A percentile compares a stretch with the other conserved stretches of the same genome.
Evolutionary conservation across 2,329 filamentous ascomycete species (phyloP).

Genomic region (Arachnomyces sp.): DNA sequence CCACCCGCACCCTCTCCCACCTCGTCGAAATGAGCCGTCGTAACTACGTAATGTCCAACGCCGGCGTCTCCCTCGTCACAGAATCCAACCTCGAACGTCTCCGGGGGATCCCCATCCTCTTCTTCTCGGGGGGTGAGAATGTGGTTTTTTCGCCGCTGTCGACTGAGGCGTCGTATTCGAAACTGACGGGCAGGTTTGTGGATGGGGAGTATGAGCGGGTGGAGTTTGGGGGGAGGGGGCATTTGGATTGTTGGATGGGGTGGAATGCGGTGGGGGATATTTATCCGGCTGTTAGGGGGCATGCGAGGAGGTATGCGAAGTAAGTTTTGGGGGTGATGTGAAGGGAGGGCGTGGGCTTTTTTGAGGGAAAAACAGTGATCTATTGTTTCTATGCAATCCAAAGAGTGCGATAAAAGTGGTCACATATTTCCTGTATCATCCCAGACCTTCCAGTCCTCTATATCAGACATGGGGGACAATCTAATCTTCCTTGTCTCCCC

Average conservation of each 20-base stretch:
- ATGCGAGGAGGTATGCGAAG: too few species aligned
- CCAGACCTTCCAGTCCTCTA: too few species aligned
- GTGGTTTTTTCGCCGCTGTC: slow-evolving; percentile 13
- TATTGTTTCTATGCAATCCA: too few species aligned
- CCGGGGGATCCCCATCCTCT: slow-evolving; percentile 10
- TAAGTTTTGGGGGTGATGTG: too few species aligned
- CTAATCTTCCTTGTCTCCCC: too few species aligned
- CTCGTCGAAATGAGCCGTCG: slow-evolving; percentile 14
- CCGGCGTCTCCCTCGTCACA: neutral
- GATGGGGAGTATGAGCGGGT: slow-evolving; percentile 7
- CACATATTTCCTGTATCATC: too few species aligned
- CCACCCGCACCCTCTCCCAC: slow-evolving; percentile 18
- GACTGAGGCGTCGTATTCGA: slow-evolving; percentile 11
- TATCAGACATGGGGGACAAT: too few species aligned
- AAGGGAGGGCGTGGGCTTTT: slow-evolving; percentile 45
- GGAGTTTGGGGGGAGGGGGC: slow-evolving; percentile 12
- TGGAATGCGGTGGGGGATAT: slow-evolving; percentile 3
- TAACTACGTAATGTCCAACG: too few species aligned
- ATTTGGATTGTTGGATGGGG: slow-evolving; percentile 18
- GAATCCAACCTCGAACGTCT: slow-evolving; percentile 4
- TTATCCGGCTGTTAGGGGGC: too few species aligned
- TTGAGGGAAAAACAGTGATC: slow-evolving; percentile 37
- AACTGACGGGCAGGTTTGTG: slow-evolving; percentile 10
- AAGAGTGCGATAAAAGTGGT: too few species aligned
- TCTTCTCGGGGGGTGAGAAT: slow-evolving; percentile 12